These are phyloP conservation scores for Ceratocystis alfenasii DNA, from an alignment of 2,329 filamentous ascomycete species.

Conservation along the genomic window DNA sequence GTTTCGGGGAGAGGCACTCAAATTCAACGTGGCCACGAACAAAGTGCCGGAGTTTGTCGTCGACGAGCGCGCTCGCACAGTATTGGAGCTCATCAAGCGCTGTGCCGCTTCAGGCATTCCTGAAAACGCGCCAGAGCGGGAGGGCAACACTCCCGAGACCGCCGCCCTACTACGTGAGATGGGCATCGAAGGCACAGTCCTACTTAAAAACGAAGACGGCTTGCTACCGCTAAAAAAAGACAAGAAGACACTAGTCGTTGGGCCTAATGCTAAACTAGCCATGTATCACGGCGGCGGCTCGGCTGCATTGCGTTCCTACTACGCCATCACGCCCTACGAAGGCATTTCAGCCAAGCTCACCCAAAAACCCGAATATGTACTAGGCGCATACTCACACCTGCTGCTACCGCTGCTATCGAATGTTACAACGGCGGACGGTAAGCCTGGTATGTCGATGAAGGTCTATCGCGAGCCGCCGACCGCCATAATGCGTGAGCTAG, in stretches of 20 bases:
- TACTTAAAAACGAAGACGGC: slow-evolving; percentile 58
- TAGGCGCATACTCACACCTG: slow-evolving; percentile 54
- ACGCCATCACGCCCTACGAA: slow-evolving; percentile 59
- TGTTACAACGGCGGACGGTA: slow-evolving; percentile 41
- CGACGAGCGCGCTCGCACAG: slow-evolving; percentile 45
- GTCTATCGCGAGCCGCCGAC: slow-evolving; percentile 49
- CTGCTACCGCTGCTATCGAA: slow-evolving; percentile 48
- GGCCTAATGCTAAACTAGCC: slow-evolving; percentile 45
- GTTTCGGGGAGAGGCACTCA: slow-evolving; percentile 40
- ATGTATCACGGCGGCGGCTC: slow-evolving; percentile 55
- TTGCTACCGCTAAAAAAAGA: slow-evolving; percentile 52
- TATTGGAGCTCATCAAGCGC: slow-evolving; percentile 49
- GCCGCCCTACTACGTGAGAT: slow-evolving; percentile 52
- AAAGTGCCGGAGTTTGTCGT: slow-evolving; percentile 45
- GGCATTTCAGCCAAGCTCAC: slow-evolving; percentile 49
- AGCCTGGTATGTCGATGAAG: slow-evolving; percentile 48
- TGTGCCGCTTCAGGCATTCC: slow-evolving; percentile 42
- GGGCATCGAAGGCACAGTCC: slow-evolving; percentile 57
- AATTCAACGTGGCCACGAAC: slow-evolving; percentile 42
- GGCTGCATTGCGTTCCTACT: slow-evolving; percentile 48
- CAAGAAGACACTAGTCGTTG: slow-evolving; percentile 48
- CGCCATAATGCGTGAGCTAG: slow-evolving; percentile 34
- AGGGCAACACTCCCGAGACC: slow-evolving; percentile 48
- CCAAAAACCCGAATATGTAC: slow-evolving; percentile 38
- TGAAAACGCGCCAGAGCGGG: slow-evolving; percentile 43